Evolutionary conservation across 345 rosid species (phyloP).

Genomic region (Dimocarpus longan): DNA sequence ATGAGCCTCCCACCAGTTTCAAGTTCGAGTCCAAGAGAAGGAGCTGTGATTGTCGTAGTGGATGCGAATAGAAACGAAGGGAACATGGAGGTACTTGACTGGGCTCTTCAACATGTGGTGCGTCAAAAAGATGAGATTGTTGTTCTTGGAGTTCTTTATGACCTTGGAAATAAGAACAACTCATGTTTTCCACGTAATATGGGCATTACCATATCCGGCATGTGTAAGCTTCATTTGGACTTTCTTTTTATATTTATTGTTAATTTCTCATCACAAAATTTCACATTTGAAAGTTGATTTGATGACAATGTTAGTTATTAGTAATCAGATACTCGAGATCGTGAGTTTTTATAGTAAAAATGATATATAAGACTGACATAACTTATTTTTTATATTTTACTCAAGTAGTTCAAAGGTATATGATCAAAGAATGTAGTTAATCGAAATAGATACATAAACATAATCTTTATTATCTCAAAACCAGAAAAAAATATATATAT

Average conservation of each 20-base stretch:
- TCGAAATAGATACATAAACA: background rate
- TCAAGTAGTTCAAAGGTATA: too few species aligned
- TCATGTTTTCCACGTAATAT: conserved; percentile 43
- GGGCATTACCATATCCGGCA: conserved; percentile 42
- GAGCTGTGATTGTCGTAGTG: conserved; percentile 47
- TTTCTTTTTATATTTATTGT: background rate
- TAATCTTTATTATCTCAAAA: too few species aligned
- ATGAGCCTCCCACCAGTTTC: conserved; percentile 4
- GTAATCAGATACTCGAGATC: too few species aligned
- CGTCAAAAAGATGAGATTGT: conserved; percentile 38
- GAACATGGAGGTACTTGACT: conserved; percentile 42
- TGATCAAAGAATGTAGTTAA: background rate
- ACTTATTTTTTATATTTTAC: too few species aligned
- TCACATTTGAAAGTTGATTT: too few species aligned
- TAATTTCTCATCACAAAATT: background rate
- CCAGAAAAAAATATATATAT: too few species aligned
- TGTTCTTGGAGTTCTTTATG: conserved; percentile 41
- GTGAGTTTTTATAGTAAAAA: too few species aligned
- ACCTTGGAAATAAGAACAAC: conserved; percentile 32
- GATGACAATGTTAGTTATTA: too few species aligned
- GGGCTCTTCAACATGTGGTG: conserved; percentile 52
- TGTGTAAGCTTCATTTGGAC: conserved; percentile 34
- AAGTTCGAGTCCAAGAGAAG: conserved; percentile 18
- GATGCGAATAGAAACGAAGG: conserved; percentile 39
- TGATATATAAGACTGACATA: too few species aligned